Evolutionary conservation across 768 basidiomycete species (phyloP), one percentile per base, ranked within the genome.

Genomic region (Psilocybe subaeruginosa): DNA sequence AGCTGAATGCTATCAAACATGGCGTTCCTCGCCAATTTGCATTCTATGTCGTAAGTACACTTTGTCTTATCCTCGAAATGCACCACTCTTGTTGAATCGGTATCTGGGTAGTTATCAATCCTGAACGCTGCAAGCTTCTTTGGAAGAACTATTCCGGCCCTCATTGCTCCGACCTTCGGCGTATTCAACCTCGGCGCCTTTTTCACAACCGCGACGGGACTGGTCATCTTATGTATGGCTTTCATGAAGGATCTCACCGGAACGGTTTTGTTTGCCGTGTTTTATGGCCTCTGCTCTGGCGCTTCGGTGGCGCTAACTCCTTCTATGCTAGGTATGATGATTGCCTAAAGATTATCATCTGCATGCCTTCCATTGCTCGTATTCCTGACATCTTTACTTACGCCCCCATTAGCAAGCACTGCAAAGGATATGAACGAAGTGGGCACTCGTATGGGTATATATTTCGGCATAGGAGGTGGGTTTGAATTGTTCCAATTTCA

Each of bases 51-150:
- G 83, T 84, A 53, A 35, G 76, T 50, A 35, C 23, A 12, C 27
- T 49, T 16, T 47, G 30, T 33, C 43, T 54, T 30, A 39, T 51
- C 48, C 30, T 16, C 16, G 23, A 23, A 30, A 16, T 46, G 4
- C 8, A 27, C 31, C 27, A 11, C 3, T n/a, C 29, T n/a, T n/a
- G 14, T 2, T 54, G 14, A 2, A 2, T n/a, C 4, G 14, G 3
- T 48, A 16, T 23, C 8, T 27, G 11, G 31, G 11, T 48, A 86
- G 81, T 61, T 87, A 16, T 76, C 85, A 0, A 78, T 88, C 33
- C 65, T 87, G 11, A 89, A 87, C 58, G 85, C 77, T 3, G 76
- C 79, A 16, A 78, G 78, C 53, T 69, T 84, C 17, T 70, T 82
- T 43, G 88, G 88, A 4, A 80, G 87, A 37, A 66, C 81, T 2